Base-by-base conservation (phyloP, 2,329 filamentous ascomycete genomes). In the Thelonectria rubi region DNA sequence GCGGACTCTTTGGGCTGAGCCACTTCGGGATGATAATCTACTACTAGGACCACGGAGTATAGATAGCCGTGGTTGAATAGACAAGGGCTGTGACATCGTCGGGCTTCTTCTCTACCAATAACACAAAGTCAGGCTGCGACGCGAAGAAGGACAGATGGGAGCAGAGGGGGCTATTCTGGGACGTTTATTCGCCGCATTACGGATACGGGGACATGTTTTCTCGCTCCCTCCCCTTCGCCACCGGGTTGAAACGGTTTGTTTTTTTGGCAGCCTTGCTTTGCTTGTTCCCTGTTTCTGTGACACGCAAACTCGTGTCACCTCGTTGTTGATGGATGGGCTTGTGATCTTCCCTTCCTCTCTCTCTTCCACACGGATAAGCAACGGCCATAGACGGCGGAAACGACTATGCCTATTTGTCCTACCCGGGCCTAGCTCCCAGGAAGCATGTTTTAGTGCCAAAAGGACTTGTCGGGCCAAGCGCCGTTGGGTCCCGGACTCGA, bases 401-500 rank as follows among this genome's bases (percentile, higher is more conserved):
- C 32, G 9, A 34, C 32, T 34, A 34, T 34, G 11, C 32, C 32
- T 34, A 34, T 34, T 34, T 34, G 32, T 11, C 52, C 58, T 26
- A 39, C 47, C 45, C 20, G 32, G 52, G 52, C 14, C 48, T 60
- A 55, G 58, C 50, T 42, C 11, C 34, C 10, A 6, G 26, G 37
- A 53, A 49, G 45, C 4, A 24, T 54, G 32, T 37, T 49, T 49
- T 50, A 55, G 39, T 54, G 34, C 50, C 49, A 55, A 24, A 24
- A 24, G 7, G 7, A 24, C 20, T 18, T 26, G 26, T 26, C 42
- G 26, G 18, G 58, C 58, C 39, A 60, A 50, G 40, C 51, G 46
- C 58, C 52, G 58, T 60, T 60, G 58, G 37, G 21, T 34, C 32
- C 34, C 52, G 45, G 55, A 21, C 34, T 26, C 30, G 42, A 37